Conservation (phyloP, 2,329 filamentous ascomycete genomes). For the Orbilia ellipsospora region DNA sequence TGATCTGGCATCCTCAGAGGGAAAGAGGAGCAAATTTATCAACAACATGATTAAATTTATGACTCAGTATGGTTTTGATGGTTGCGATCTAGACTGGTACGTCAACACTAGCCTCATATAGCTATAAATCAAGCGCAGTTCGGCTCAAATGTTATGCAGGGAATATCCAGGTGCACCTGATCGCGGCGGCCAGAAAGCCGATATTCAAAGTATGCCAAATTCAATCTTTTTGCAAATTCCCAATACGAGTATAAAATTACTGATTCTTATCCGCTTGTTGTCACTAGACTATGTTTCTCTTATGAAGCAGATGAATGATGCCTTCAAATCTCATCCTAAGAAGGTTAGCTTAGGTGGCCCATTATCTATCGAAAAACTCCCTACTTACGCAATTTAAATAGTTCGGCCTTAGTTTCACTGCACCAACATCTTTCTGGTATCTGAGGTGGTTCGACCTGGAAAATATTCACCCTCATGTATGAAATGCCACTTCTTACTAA, state of each 20-base stretch:
- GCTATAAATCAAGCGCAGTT: slow-evolving; percentile 21
- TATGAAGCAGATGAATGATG: slow-evolving; percentile 31
- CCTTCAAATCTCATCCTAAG: slow-evolving; percentile 37
- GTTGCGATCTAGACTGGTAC: slow-evolving; percentile 65
- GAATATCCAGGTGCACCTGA: slow-evolving; percentile 55
- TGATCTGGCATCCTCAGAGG: slow-evolving; percentile 60
- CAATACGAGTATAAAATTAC: not conserved
- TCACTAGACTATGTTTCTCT: slow-evolving; percentile 29
- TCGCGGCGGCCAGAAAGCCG: slow-evolving; percentile 43
- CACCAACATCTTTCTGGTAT: slow-evolving; percentile 55
- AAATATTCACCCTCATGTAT: slow-evolving; percentile 39
- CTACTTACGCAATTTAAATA: slow-evolving; percentile 15
- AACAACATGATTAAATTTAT: slow-evolving; percentile 63
- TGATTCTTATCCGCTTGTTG: not conserved
- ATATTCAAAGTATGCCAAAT: slow-evolving; percentile 22
- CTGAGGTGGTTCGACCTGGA: slow-evolving; percentile 50
- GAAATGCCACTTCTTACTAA: slow-evolving; percentile 8
- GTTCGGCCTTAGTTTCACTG: slow-evolving; percentile 46
- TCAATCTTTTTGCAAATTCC: not conserved
- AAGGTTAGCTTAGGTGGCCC: slow-evolving; percentile 18
- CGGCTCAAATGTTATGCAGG: slow-evolving; percentile 56
- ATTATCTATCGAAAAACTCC: not conserved
- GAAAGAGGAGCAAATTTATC: slow-evolving; percentile 62
- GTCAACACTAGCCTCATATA: slow-evolving; percentile 56
- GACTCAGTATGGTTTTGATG: slow-evolving; percentile 64